Evolutionary conservation across 2,329 filamentous ascomycete genomes (phyloP), one percentile per base, ranked within the genome.

Genomic region (Neofusicoccum sp.): DNA sequence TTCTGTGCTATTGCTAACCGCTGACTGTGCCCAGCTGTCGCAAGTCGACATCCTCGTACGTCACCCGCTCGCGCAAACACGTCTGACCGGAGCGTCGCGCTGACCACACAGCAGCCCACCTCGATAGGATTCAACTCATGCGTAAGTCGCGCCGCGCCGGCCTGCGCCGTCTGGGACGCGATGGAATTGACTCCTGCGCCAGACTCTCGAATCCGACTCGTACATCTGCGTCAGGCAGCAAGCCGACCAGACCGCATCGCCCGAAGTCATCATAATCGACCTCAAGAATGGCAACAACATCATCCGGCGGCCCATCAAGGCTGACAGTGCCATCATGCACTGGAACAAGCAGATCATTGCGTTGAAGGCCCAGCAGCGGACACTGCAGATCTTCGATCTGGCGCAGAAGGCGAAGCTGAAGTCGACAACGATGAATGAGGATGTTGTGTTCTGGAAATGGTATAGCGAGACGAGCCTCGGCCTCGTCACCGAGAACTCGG

Each of bases 291-390:
- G 89, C 82, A 97, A 97, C 87, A 94, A 95, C 83, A 88, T 97
- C 77, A 95, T 92, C 71, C 90, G 91, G 73, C 88, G 94, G 76
- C 92, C 94, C 54, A 99, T 99, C 84, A 98, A 97, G 84, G 95
- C 95, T 74, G 95, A 99, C 82, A 98, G 93, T 87, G 95, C 96
- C 72, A 97, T 99, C 77, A 98, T 99, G 95, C 95, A 99, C 86
- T 97, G 92, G 92, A 89, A 86, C 71, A 91, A 90, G 77, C 92
- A 97, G 78, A 92, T 99, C 77, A 98, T 99, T 74, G 95, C 96
- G 67, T 86, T 99, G 70, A 97, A 96, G 81, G 94, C 95, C 54
- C 92, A 97, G 78, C 90, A 90, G 67, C 87, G 93, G 76, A 99
- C 95, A 69, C 86, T 99, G 66, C 96, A 99, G 82, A 96, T 99